Conservation (phyloP, 176 grass and related monocot genomes). For the Paspalum notatum region DNA sequence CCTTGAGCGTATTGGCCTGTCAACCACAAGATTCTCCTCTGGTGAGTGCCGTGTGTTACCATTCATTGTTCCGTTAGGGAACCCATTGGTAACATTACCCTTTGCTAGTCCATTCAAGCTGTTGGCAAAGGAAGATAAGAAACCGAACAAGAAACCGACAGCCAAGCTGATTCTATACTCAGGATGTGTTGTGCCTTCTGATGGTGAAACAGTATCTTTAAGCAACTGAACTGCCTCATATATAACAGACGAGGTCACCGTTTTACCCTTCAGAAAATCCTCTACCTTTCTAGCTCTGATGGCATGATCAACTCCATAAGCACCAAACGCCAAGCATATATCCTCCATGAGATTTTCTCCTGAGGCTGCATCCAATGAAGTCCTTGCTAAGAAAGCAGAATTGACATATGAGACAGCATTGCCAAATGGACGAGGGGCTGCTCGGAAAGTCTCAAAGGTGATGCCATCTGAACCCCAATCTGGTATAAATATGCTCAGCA, state of each 20-base stretch:
- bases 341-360: slow-evolving; percentile 53
- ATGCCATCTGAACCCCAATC: slow-evolving; percentile 56
- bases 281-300: slow-evolving; percentile 74
- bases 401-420: slow-evolving; percentile 89
- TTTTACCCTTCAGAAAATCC: slow-evolving; percentile 69
- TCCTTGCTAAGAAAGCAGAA: slow-evolving; percentile 66
- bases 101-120: slow-evolving; percentile 26
- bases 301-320: slow-evolving; percentile 65
- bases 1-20: slow-evolving; percentile 52
- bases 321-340: slow-evolving; percentile 63
- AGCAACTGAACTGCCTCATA: slow-evolving; percentile 64
- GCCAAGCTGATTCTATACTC: slow-evolving; percentile 72
- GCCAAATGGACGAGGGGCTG: slow-evolving; percentile 72
- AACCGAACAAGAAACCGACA: slow-evolving; percentile 76
- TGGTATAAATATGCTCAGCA: slow-evolving; percentile 72
- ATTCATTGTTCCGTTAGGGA: slow-evolving; percentile 24
- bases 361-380: slow-evolving; percentile 27
- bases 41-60: background rate
- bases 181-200: slow-evolving; percentile 65
- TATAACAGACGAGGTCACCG: slow-evolving; percentile 47
- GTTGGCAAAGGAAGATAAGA: slow-evolving; percentile 65
- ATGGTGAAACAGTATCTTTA: slow-evolving; percentile 50
- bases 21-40: background rate
- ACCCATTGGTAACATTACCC: slow-evolving; percentile 3
- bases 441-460: slow-evolving; percentile 77